Conservation (phyloP, 2,329 filamentous ascomycete genomes). For the Colletotrichum gloeosporioides region DNA sequence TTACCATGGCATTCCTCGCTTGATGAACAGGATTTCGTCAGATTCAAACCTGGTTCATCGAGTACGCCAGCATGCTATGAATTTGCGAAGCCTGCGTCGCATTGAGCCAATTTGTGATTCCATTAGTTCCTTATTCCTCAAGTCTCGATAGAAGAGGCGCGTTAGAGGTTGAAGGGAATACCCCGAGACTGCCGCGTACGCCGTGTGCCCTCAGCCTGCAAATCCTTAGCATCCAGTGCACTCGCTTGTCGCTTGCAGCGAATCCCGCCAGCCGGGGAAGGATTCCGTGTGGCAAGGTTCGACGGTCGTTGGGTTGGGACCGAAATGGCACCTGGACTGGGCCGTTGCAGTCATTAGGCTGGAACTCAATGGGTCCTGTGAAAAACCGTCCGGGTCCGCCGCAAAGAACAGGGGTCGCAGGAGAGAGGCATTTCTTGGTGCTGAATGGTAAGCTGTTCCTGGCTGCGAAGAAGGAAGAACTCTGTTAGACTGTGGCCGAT, state of each 20-base stretch:
- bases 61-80: not conserved
- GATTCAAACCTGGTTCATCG: not conserved
- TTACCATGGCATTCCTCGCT: slow-evolving; percentile 6
- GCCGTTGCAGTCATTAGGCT: slow-evolving; percentile 7
- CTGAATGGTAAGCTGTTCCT: not conserved
- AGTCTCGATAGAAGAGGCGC: not conserved
- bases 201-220: not conserved
- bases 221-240: not conserved
- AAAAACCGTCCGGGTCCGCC: slow-evolving; percentile 11
- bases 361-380: slow-evolving; percentile 10
- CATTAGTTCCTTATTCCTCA: not conserved
- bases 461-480: not conserved
- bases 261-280: slow-evolving; percentile 8
- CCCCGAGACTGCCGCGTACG: not conserved
- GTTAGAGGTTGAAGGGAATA: not conserved
- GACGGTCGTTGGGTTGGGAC: slow-evolving; percentile 1
- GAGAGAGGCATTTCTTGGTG: slow-evolving; percentile 13
- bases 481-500: slow-evolving; percentile 11
- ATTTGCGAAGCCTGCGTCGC: not conserved
- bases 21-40: not conserved
- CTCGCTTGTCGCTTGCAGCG: not conserved
- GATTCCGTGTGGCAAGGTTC: slow-evolving; percentile 5
- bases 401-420: not conserved
- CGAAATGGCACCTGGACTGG: slow-evolving; percentile 6
- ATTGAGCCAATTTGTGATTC: not conserved